These are phyloP conservation scores for Neonectria sp. DNA, from an alignment of 2,329 filamentous ascomycete species.

Conservation along the genomic window DNA sequence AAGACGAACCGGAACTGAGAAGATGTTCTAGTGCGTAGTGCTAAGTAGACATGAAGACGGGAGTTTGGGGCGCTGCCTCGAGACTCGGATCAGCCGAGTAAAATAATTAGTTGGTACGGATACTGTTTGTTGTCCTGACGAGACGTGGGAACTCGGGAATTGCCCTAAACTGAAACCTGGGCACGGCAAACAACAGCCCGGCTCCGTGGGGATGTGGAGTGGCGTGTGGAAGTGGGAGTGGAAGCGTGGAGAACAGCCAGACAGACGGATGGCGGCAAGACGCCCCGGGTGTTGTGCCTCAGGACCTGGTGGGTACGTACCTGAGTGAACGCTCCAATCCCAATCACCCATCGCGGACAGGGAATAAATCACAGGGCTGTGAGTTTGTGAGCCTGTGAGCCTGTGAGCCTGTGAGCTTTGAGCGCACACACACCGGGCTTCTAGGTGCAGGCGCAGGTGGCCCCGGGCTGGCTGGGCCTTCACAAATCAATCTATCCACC, in stretches of 20 bases:
- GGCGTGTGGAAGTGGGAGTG: slow-evolving; percentile 13
- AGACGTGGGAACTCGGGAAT: neutral
- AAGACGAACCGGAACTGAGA: slow-evolving; percentile 21
- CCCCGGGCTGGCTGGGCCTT: neutral
- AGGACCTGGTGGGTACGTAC: neutral
- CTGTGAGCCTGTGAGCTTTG: neutral
- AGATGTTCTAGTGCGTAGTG: neutral
- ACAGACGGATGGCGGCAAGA: slow-evolving; percentile 23
- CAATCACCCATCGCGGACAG: too few species aligned
- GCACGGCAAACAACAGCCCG: slow-evolving; percentile 12
- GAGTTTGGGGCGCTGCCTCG: neutral
- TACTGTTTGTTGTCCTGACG: slow-evolving; percentile 1
- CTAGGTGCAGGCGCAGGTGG: neutral
- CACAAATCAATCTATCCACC: slow-evolving; percentile 1
- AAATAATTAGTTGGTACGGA: neutral
- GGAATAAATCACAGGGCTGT: neutral
- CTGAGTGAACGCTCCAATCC: neutral
- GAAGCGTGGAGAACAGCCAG: slow-evolving; percentile 20
- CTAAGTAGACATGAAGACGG: neutral
- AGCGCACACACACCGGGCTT: neutral
- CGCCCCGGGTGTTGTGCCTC: slow-evolving; percentile 18
- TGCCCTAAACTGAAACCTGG: slow-evolving; percentile 23
- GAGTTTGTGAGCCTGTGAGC: neutral
- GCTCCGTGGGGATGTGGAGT: slow-evolving; percentile 24
- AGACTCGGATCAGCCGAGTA: neutral